These are phyloP conservation scores for Tylopilus plumbeoviolaceoides DNA, from an alignment of 768 basidiomycete species.

Conservation along the genomic window DNA sequence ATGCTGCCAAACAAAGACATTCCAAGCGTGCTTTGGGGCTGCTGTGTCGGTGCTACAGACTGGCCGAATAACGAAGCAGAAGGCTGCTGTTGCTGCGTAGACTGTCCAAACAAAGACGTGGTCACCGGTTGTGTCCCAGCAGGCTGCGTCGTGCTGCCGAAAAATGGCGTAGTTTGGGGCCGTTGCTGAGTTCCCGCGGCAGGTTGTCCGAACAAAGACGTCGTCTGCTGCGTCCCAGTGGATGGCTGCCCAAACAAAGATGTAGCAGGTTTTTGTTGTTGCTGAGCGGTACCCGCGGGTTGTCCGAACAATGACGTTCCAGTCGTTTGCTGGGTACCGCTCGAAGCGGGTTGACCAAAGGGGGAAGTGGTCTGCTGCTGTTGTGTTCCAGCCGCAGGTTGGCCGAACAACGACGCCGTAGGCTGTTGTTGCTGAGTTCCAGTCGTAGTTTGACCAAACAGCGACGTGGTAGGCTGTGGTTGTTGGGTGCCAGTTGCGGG, in stretches of 20 bases:
- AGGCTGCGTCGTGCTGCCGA: constrained; percentile 20
- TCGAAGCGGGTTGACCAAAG: constrained; percentile 23
- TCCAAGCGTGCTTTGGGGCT: constrained; percentile 28
- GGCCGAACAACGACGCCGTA: constrained; percentile 20
- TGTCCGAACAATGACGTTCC: constrained; percentile 39
- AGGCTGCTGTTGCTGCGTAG: constrained; percentile 35
- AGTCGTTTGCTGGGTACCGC: constrained; percentile 28
- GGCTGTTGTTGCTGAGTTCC: constrained; percentile 18
- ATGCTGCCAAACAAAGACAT: constrained; percentile 28
- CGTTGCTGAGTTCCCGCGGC: constrained; percentile 18
- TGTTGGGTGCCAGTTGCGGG: constrained; percentile 17
- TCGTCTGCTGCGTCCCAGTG: constrained; percentile 14
- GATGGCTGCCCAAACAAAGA: constrained; percentile 29
- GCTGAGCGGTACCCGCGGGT: constrained; percentile 19
- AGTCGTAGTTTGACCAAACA: constrained; percentile 23
- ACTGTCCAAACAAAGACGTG: constrained; percentile 26
- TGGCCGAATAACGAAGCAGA: constrained; percentile 37
- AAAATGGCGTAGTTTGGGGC: constrained; percentile 26
- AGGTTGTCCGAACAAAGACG: constrained; percentile 29
- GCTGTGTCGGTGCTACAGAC: constrained; percentile 21
- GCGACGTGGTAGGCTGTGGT: constrained; percentile 17
- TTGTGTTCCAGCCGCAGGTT: constrained; percentile 31
- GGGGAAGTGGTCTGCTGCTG: constrained; percentile 33
- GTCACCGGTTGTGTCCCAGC: constrained; percentile 10
- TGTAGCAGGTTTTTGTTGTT: constrained; percentile 25